Evolutionary conservation across 2,329 filamentous ascomycete genomes (phyloP), one percentile per base, ranked within the genome.

Genomic region (Amauroascus niger): DNA sequence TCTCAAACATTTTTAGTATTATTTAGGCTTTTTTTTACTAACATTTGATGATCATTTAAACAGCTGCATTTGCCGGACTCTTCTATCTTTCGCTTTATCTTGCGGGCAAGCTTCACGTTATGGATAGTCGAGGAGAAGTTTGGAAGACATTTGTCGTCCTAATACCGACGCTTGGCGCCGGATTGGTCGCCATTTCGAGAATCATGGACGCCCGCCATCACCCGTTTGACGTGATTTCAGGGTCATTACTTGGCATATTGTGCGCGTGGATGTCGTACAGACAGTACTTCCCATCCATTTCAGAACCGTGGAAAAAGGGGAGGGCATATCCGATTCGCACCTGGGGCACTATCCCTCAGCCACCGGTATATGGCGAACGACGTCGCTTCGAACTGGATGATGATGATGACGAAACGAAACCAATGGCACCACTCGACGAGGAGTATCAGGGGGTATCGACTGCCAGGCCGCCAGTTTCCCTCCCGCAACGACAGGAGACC

Each of bases 161-260:
- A 56, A 66, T 77, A 3, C 79, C 79, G 1, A 70, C 73, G 8
- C 69, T 82, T 14, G 77, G 70, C 20, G 79, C 79, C 16, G 71
- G 73, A 9, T 70, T 81, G 40, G 72, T 82, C 51, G 76, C 79
- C 5, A 75, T 77, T 35, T 76, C 75, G 13, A 75, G 79, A 43
- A 81, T 81, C 54, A 81, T 81, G 79, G 79, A 82, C 59, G 78
- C 78, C 20, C 73, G 79, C 14, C 79, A 82, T 55, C 79, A 82
- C 59, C 78, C 79, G 0, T 81, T 82, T 63, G 79, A 82, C 58
- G 79, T 82, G 28, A 71, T 82, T 39, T 75, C 74, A 11, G 79
- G 79, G 7, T 76, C 74, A 1, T 58, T 76, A 8, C 66, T 82
- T 1, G 79, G 79, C 3, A 69, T 79, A 16, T 59, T 75, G 30